These are phyloP conservation scores for Paspalum notatum DNA, from an alignment of 176 grass and related monocot species.

Conservation along the genomic window DNA sequence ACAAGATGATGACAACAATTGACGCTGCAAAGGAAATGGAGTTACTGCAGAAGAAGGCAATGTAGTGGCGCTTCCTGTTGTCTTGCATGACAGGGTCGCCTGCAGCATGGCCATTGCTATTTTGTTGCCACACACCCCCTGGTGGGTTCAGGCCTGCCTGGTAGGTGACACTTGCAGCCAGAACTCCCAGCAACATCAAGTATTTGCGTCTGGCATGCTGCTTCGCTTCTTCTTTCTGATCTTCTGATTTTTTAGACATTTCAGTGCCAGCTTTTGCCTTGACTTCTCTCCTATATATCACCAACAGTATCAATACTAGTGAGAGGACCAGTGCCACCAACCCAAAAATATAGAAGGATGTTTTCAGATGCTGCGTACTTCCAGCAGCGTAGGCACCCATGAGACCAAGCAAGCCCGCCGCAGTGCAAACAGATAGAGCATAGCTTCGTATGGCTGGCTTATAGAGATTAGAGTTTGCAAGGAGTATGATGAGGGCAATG, in stretches of 20 bases:
- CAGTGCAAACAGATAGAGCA: not conserved
- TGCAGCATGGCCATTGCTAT: not conserved
- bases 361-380: not conserved
- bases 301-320: not conserved
- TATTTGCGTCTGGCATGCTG: not conserved
- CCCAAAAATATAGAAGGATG: not conserved
- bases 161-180: not conserved
- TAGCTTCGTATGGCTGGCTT: not conserved
- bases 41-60: not conserved
- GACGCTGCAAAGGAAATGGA: not conserved
- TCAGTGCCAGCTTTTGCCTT: not conserved
- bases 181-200: not conserved
- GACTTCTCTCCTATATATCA: not conserved
- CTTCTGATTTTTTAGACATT: not conserved
- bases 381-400: not conserved
- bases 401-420: not conserved
- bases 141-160: not conserved
- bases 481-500: constrained; percentile 23
- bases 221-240: not conserved
- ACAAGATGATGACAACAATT: not conserved
- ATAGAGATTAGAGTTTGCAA: not conserved
- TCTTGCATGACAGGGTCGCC: not conserved
- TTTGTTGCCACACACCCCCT: not conserved
- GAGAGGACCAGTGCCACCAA: not conserved
- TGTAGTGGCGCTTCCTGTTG: not conserved